Evolutionary conservation across 805 yeast species (phyloP), one percentile per base, ranked within the genome.

Genomic region (Martiniozyma abietophila): DNA sequence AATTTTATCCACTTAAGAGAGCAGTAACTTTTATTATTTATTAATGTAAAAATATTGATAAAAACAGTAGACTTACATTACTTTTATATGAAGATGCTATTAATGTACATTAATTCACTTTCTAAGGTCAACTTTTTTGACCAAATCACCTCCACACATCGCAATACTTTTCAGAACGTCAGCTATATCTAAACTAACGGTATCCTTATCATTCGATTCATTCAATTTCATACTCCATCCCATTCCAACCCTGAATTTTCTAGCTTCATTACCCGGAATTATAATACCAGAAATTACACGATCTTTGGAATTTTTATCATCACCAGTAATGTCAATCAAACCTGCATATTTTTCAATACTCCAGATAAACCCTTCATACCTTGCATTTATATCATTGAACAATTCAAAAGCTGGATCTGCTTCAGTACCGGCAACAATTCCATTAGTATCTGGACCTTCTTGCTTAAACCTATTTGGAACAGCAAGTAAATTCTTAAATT

Each of bases 281-380:
- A 89, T 77, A 31, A 92, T 59, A 2, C 96, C 96, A 16, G 88
- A 71, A 32, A 89, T 71, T 6, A 79, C 76, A 46, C 76, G 75
- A 11, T 41, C 34, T 4, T 35, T 40, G 7, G 78, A 74, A n/a
- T 63, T 55, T n/a, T n/a, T n/a, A n/a, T 6, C 71, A 69, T 34
- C 67, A 18, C 25, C 29, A 14, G 26, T 20, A 19, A 23, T 24
- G 12, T 34, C 25, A 17, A 30, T 65, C 37, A 72, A 58, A n/a
- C 73, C 73, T 10, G 70, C 60, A 48, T 64, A 36, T 31, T 42
- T 34, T 74, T 44, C 62, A 29, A 73, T 65, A 21, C 92, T 85
- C 50, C 92, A 74, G 4, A 88, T 65, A 29, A 85, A 65, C 14
- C 73, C 67, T 42, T 80, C 78, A 58, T 74, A 86, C 42, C 75